A percentile compares a stretch with the other conserved stretches of the same genome.
Conservation (phyloP, 805 yeast genomes). For the Candida wancherniae region DNA sequence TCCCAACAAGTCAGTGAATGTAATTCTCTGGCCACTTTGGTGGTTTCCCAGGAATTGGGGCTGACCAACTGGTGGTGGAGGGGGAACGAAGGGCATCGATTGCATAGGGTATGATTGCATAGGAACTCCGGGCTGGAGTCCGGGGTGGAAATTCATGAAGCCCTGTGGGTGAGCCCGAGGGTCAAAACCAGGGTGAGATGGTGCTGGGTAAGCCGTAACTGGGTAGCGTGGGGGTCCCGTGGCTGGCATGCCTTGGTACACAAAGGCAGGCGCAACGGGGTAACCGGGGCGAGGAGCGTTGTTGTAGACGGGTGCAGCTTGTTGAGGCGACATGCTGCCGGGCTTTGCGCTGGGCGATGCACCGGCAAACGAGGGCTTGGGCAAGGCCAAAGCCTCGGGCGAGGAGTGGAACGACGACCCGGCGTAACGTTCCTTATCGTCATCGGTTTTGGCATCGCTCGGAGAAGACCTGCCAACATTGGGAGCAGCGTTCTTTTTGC, state of each 20-base stretch:
- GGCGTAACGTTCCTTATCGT: conserved; percentile 38
- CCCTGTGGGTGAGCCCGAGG: conserved; percentile 30
- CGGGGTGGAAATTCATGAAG: conserved; percentile 26
- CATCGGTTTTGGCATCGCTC: background rate
- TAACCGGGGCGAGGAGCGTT: conserved; percentile 4
- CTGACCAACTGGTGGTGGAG: conserved; percentile 5
- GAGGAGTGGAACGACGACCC: conserved; percentile 55
- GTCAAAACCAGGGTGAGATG: conserved; percentile 28
- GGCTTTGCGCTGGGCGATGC: no score
- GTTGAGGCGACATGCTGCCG: no score
- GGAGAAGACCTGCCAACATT: background rate
- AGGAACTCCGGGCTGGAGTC: conserved; percentile 16
- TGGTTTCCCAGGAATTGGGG: conserved; percentile 2
- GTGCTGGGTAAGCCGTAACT: conserved; percentile 26
- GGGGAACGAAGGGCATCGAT: conserved; percentile 12
- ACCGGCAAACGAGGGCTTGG: conserved; percentile 47
- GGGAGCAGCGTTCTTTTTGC: conserved; percentile 5
- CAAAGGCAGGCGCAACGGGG: conserved; percentile 14
- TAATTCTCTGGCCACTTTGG: conserved; percentile 33
- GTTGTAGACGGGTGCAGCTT: conserved; percentile 1
- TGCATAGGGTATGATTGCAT: conserved; percentile 15
- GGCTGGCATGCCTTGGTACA: conserved; percentile 18
- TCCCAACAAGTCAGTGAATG: conserved; percentile 37
- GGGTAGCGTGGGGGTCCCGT: conserved; percentile 26
- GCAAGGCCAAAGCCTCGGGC: conserved; percentile 52